These are phyloP conservation scores for Cavenderia fasciculata DNA, from an alignment of 78 protist species.

Conservation along the genomic window DNA sequence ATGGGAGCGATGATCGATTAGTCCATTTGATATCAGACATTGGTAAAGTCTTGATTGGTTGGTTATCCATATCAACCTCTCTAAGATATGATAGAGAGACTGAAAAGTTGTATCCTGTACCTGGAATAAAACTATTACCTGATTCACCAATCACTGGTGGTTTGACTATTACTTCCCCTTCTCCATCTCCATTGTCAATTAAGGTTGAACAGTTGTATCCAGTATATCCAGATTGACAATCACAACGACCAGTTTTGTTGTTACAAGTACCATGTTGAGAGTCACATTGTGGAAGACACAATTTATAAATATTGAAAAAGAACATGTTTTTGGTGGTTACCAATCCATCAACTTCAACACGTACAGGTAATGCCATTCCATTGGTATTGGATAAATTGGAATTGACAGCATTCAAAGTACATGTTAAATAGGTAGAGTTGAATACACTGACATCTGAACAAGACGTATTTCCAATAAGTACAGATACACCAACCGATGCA, in stretches of 20 bases:
- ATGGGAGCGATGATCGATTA: neutral
- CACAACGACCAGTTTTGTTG: neutral
- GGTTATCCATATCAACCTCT: neutral
- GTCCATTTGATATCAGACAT: neutral
- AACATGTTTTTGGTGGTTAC: neutral
- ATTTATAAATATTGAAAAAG: neutral
- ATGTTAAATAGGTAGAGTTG: neutral
- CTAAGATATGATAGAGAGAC: neutral
- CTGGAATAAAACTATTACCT: neutral
- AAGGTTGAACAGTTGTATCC: neutral
- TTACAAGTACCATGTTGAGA: neutral
- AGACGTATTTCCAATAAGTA: neutral
- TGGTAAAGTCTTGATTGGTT: neutral
- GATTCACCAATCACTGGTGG: neutral
- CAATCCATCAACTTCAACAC: neutral
- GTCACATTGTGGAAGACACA: neutral
- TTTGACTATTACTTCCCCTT: too few species aligned
- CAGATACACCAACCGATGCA: neutral
- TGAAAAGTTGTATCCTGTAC: neutral
- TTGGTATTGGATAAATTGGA: neutral
- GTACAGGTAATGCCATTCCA: slow-evolving; percentile 19
- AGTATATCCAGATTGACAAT: neutral
- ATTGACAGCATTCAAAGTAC: neutral
- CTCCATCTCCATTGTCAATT: neutral
- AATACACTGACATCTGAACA: neutral